Evolutionary conservation across 345 rosid species (phyloP).

Genomic region (Eucalyptus viminalis): DNA sequence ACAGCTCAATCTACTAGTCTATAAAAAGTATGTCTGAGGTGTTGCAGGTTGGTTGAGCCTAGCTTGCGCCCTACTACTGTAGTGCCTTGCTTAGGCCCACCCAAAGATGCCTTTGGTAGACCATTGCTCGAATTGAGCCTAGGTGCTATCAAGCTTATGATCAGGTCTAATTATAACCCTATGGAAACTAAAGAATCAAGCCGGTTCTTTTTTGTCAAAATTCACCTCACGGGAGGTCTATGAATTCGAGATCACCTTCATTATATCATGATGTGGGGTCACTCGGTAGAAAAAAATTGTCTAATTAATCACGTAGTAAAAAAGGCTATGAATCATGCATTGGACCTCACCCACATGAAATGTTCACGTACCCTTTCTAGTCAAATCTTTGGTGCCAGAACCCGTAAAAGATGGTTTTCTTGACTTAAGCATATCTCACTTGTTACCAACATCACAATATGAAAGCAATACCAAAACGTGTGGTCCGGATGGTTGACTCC

Average conservation of each 20-base stretch:
- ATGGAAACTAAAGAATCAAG: not conserved
- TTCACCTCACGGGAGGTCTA: not conserved
- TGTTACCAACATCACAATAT: not conserved
- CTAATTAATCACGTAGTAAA: not conserved
- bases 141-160: not conserved
- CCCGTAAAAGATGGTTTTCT: not conserved
- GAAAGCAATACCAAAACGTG: not conserved
- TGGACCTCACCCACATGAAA: not conserved
- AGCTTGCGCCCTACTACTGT: not conserved
- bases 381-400: not conserved
- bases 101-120: not conserved
- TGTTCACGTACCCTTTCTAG: not conserved
- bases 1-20: not conserved
- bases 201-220: not conserved
- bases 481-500: not conserved
- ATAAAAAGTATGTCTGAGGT: not conserved
- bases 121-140: not conserved
- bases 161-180: not conserved
- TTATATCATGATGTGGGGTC: not conserved
- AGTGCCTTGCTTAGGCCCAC: not conserved
- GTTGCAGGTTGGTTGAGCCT: not conserved
- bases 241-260: not conserved
- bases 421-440: not conserved
- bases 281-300: not conserved
- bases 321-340: not conserved